Base-by-base conservation (phyloP, 2,329 filamentous ascomycete genomes). In the Claviceps arundinis region DNA sequence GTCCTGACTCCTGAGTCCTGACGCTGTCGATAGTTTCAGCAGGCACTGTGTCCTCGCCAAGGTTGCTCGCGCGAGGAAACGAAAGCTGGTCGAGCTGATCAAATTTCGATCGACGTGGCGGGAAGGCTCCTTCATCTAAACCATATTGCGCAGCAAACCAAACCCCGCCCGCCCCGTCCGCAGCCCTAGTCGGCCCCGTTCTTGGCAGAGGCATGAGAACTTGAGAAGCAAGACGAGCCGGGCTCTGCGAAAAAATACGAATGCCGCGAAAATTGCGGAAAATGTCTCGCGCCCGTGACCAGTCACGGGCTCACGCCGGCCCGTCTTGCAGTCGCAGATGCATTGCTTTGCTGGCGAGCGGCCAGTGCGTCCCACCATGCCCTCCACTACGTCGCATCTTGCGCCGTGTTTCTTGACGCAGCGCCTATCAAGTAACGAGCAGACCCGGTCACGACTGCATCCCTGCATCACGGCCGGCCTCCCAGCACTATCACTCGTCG, bases 301-400 rank as follows among this genome's bases (percentile, higher is more conserved):
- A 34, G 50, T 40, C 37, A 17, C 30, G 30, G 30, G 30, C 30
- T 34, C 30, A 34, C 30, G 30, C 30, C 30, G 30, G n/a, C 40
- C 40, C n/a, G 16, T 42, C 37, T 43, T 24, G 41, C 45, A 48
- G 17, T 22, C 50, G 38, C 52, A 34, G 42, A 63, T 70, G 70
- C 69, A 70, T 55, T 64, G 68, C 64, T 72, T 69, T 60, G 70
- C 66, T 72, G 70, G 68, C 63, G 70, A 34, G 68, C 72, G 73
- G 65, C 66, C 65, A 65, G 67, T 54, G 67, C 48, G 40, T 4
- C 43, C 14, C 38, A 53, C 54, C 57, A 55, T 57, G 61, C 63
- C 60, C 59, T 58, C 57, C 62, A 64, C 65, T 63, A 72, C 70
- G 67, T 64, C 53, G 43, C 26, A 54, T 50, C 50, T 54, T 56